These are phyloP conservation scores for Euclidium syriacum DNA, from an alignment of 345 rosid genomes.

Conservation along the genomic window DNA sequence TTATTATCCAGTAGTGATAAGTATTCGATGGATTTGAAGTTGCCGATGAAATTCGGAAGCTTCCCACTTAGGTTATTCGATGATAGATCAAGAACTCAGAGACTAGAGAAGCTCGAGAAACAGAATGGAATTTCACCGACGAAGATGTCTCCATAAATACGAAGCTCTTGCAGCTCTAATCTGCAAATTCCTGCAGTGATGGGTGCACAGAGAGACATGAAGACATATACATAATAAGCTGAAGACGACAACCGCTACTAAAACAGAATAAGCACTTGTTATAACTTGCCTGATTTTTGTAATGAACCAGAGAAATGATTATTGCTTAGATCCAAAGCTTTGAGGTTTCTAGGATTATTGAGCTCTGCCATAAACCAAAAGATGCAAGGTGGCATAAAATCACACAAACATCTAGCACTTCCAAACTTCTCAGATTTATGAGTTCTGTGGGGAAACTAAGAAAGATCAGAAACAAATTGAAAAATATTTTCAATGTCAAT, in stretches of 20 bases:
- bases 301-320: slow-evolving; percentile 9
- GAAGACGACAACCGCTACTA: neutral
- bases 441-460: neutral
- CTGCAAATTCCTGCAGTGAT: slow-evolving; percentile 4
- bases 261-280: neutral
- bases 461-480: slow-evolving; percentile 2
- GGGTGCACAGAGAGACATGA: neutral
- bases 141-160: slow-evolving; percentile 4
- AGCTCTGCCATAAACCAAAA: slow-evolving; percentile 4
- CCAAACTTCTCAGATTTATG: slow-evolving; percentile 7
- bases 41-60: slow-evolving; percentile 3
- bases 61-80: slow-evolving; percentile 14
- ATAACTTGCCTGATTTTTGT: neutral
- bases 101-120: slow-evolving; percentile 1
- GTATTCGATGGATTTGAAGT: slow-evolving; percentile 7
- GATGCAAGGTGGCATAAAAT: neutral
- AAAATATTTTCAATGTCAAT: neutral
- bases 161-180: slow-evolving; percentile 4
- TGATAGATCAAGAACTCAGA: slow-evolving; percentile 20
- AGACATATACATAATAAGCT: neutral
- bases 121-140: slow-evolving; percentile 10
- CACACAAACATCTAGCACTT: neutral
- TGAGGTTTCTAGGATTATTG: neutral
- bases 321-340: slow-evolving; percentile 17
- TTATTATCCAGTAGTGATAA: neutral